phyloP scores from a whole-genome alignment of 1,284 basidiomycete genomes.

The Puccinia horiana region DNA sequence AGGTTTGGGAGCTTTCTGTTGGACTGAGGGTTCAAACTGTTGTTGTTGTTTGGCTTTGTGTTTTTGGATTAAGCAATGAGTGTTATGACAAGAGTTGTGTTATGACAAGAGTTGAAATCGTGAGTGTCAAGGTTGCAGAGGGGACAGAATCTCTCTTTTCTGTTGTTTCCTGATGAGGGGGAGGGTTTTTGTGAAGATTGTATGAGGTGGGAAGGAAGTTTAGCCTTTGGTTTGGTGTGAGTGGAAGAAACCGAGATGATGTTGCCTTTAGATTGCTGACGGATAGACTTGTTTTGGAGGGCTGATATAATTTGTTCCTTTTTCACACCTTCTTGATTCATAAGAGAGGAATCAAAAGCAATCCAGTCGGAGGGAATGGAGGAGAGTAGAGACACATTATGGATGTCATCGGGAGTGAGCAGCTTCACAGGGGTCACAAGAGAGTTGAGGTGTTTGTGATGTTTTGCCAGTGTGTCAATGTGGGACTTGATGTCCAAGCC shows the following conservation, averaged over 20 bases:
- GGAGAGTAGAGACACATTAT: neutral
- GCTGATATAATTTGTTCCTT: neutral
- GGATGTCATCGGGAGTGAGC: neutral
- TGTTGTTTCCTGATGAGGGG: no score
- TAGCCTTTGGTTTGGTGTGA: neutral
- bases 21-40: no score
- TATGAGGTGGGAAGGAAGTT: no score
- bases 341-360: neutral
- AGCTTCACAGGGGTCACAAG: neutral
- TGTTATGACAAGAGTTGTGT: no score
- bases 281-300: neutral
- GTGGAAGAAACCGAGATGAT: neutral
- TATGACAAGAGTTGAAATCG: no score
- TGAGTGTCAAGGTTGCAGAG: no score
- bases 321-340: neutral
- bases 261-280: neutral
- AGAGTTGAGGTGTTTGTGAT: neutral
- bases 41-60: no score
- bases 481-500: neutral
- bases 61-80: no score
- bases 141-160: no score
- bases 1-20: neutral
- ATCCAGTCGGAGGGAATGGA: slow-evolving; percentile 2
- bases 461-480: neutral
- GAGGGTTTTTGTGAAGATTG: no score